Conservation (phyloP, 306 rosid species). For the Oemleria cerasiformis region DNA sequence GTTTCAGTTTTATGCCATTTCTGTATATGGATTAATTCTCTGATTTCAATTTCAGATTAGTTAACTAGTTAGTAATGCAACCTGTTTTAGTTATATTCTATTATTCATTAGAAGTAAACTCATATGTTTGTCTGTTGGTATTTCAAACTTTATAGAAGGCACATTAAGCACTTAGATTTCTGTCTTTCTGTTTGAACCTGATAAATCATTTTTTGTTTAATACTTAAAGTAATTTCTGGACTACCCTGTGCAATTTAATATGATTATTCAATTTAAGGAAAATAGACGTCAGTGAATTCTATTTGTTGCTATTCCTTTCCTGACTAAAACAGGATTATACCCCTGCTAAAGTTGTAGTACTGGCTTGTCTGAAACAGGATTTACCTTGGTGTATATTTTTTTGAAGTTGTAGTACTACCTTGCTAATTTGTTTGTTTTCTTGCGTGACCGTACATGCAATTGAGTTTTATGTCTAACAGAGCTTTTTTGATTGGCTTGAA, state of each 20-base stretch:
- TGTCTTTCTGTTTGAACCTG: not conserved
- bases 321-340: not conserved
- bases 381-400: not conserved
- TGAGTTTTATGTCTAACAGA: conserved; percentile 16
- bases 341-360: not conserved
- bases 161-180: not conserved
- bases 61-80: no score
- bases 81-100: no score
- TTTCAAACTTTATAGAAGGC: not conserved
- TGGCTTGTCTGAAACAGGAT: not conserved
- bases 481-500: conserved; percentile 30
- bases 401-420: not conserved
- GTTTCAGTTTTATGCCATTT: no score
- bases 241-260: not conserved
- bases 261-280: not conserved
- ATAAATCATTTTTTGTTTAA: not conserved
- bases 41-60: no score
- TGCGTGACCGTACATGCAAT: not conserved
- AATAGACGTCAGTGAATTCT: not conserved
- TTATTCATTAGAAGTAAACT: no score
- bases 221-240: not conserved
- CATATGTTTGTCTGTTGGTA: no score
- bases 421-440: not conserved
- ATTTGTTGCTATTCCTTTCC: not conserved
- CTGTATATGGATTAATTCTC: no score